phyloP scores from a whole-genome alignment of 371 early-diverging fungal genomes.

The Mortierella sp. region DNA sequence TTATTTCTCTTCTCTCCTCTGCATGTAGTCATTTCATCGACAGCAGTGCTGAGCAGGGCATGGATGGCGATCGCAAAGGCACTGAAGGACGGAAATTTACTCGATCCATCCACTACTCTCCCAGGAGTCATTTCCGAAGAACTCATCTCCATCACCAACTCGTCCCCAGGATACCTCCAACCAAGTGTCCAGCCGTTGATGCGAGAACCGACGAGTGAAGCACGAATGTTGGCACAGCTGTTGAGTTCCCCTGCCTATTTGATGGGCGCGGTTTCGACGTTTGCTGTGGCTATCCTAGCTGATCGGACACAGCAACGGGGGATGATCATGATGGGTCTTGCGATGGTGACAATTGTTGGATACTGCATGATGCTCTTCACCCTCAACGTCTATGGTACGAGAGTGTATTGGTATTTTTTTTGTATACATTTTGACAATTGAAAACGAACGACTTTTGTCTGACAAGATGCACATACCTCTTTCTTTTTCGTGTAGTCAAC shows the following conservation, averaged over 20 bases:
- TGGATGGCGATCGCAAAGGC: slow-evolving; percentile 43
- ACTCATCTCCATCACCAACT: slow-evolving; percentile 13
- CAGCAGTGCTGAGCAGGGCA: slow-evolving; percentile 23
- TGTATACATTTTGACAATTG: background rate
- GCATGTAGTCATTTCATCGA: slow-evolving; percentile 25
- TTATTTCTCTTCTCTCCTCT: background rate
- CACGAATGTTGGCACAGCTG: slow-evolving; percentile 38
- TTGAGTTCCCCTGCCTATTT: slow-evolving; percentile 29
- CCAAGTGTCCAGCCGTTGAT: slow-evolving; percentile 10
- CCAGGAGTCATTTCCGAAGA: background rate
- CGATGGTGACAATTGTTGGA: slow-evolving; percentile 15
- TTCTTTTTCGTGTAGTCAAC: slow-evolving; percentile 20
- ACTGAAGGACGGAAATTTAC: slow-evolving; percentile 9
- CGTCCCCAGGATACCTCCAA: background rate
- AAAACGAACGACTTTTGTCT: background rate
- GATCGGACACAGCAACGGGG: slow-evolving; percentile 50
- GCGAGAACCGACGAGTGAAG: slow-evolving; percentile 23
- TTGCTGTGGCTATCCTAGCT: slow-evolving; percentile 30
- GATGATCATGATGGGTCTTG: slow-evolving; percentile 26
- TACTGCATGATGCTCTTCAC: slow-evolving; percentile 33
- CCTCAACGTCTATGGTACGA: slow-evolving; percentile 39
- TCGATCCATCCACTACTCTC: background rate
- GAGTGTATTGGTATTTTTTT: background rate
- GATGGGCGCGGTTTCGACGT: slow-evolving; percentile 30
- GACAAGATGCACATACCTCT: background rate